Percentiles rank a stretch among this genome's conserved stretches.
Conservation (phyloP, 306 rosid genomes). For the Lathyrus oleraceus region DNA sequence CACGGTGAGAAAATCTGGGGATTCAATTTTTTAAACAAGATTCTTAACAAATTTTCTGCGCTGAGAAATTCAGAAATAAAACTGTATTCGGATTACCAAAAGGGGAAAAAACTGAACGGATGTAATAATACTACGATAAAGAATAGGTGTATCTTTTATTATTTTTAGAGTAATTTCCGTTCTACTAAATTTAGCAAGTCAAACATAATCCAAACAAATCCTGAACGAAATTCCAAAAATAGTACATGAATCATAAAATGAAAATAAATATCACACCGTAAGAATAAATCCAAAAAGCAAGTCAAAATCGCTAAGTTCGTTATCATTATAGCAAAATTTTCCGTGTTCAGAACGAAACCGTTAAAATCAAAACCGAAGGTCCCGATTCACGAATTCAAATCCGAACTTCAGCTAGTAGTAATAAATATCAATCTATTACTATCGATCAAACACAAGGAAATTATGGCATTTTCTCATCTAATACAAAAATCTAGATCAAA, state of each 20-base stretch:
- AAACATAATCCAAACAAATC: slow-evolving; percentile 40
- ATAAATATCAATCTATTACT: neutral
- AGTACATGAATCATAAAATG: slow-evolving; percentile 23
- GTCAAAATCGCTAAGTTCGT: neutral
- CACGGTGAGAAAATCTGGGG: slow-evolving; percentile 38
- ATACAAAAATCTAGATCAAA: slow-evolving; percentile 7
- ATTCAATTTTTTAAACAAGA: slow-evolving; percentile 42
- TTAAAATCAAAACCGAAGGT: neutral
- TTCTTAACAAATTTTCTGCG: slow-evolving; percentile 41
- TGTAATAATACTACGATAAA: slow-evolving; percentile 37
- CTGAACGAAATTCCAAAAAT: slow-evolving; percentile 34
- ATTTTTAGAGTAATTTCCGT: neutral
- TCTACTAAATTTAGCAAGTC: slow-evolving; percentile 38
- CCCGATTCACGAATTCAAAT: neutral
- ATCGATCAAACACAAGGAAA: neutral
- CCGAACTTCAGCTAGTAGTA: neutral
- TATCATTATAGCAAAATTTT: slow-evolving; percentile 27
- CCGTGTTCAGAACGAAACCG: slow-evolving; percentile 35
- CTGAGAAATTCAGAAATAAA: slow-evolving; percentile 23
- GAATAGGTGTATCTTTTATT: neutral
- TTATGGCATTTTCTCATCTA: slow-evolving; percentile 11
- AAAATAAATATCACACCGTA: neutral
- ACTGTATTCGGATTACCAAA: slow-evolving; percentile 10
- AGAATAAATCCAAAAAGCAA: slow-evolving; percentile 23
- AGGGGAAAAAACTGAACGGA: slow-evolving; percentile 16